Evolutionary conservation across 2,329 filamentous ascomycete genomes (phyloP).

Genomic region (Botrytis fabae): DNA sequence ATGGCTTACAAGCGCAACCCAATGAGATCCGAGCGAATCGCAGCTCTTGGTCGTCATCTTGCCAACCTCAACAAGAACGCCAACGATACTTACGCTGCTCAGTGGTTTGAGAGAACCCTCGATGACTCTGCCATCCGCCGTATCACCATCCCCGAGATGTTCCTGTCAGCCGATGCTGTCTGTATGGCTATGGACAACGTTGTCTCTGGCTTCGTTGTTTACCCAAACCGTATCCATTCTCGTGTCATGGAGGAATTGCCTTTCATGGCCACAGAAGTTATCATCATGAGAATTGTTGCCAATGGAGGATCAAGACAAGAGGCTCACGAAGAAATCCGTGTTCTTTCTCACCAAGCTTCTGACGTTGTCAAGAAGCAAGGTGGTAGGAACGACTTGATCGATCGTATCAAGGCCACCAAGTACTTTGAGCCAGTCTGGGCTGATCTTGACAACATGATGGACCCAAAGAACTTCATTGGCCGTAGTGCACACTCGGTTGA

Average conservation of each 20-base stretch:
- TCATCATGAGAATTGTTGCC: constrained; percentile 76
- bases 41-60: constrained; percentile 49
- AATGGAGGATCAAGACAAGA: constrained; percentile 74
- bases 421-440: constrained; percentile 75
- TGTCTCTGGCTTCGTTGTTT: constrained; percentile 68
- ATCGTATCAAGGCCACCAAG: constrained; percentile 67
- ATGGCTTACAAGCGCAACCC: constrained; percentile 54
- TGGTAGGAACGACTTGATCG: constrained; percentile 70
- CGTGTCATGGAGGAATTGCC: constrained; percentile 76
- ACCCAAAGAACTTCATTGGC: constrained; percentile 61
- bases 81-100: constrained; percentile 65
- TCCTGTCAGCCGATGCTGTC: constrained; percentile 68
- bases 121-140: constrained; percentile 69
- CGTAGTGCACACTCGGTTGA: constrained; percentile 54
- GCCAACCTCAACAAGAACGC: constrained; percentile 39
- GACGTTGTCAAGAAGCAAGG: constrained; percentile 73
- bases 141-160: constrained; percentile 65
- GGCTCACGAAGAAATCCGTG: constrained; percentile 82
- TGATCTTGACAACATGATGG: constrained; percentile 68
- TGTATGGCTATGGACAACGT: constrained; percentile 69
- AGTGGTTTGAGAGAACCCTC: constrained; percentile 67
- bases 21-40: constrained; percentile 53
- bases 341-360: constrained; percentile 75
- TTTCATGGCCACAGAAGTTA: constrained; percentile 75
- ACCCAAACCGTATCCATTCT: constrained; percentile 68